Percentiles rank a stretch among this genome's conserved stretches.
These are phyloP conservation scores for Marchantia paleacea DNA, from an alignment of 225 moss, liverwort and hornwort genomes.

Conservation along the genomic window DNA sequence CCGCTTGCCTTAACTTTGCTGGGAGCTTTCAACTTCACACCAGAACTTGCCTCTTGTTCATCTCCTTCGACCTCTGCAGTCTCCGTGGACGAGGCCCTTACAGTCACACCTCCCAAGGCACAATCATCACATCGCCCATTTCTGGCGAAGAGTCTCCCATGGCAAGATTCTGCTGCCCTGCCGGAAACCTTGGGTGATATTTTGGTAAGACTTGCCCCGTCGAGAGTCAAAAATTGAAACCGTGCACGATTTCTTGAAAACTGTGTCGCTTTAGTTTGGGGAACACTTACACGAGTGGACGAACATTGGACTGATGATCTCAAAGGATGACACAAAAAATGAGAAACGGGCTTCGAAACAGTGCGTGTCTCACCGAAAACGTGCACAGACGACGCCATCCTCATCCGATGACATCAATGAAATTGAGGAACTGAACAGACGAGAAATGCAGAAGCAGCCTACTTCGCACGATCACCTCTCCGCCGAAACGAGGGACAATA, in stretches of 20 bases:
- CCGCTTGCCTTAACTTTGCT: constrained; percentile 53
- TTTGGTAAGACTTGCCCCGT: no score
- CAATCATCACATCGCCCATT: background rate
- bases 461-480: no score
- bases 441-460: no score
- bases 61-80: constrained; percentile 18
- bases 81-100: constrained; percentile 15
- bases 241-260: background rate
- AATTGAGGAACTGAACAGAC: no score
- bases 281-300: background rate
- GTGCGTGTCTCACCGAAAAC: background rate
- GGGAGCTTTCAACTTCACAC: background rate
- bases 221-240: background rate
- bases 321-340: background rate
- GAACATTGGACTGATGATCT: background rate
- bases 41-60: constrained; percentile 11
- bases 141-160: background rate
- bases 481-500: no score
- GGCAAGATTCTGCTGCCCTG: background rate
- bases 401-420: background rate
- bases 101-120: background rate
- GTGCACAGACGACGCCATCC: background rate
- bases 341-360: background rate
- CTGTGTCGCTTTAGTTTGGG: background rate
- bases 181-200: background rate